Evolutionary conservation across 495 filamentous ascomycete species (phyloP).

Genomic region (Neurospora discreta): DNA sequence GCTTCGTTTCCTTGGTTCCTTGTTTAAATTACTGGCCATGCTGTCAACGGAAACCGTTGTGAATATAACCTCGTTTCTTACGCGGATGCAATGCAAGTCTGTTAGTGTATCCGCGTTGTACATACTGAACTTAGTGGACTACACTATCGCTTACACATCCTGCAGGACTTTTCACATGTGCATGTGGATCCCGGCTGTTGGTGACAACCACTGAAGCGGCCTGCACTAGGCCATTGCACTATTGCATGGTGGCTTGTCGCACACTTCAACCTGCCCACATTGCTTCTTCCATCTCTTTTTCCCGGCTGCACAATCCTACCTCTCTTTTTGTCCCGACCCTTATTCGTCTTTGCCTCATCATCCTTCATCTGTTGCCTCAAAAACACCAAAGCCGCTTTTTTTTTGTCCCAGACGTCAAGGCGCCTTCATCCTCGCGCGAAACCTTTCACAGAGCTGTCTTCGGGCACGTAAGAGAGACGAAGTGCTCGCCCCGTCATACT

Average conservation of each 20-base stretch:
- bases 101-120: background rate
- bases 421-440: too few species aligned
- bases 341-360: too few species aligned
- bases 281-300: too few species aligned
- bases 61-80: background rate
- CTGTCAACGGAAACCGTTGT: background rate
- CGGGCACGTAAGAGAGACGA: too few species aligned
- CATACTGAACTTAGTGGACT: rapidly evolving
- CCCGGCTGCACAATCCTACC: too few species aligned
- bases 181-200: background rate
- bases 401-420: too few species aligned
- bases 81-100: background rate
- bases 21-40: background rate
- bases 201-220: background rate
- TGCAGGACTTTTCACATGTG: background rate
- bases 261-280: background rate
- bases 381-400: too few species aligned
- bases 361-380: too few species aligned
- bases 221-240: background rate
- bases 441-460: too few species aligned
- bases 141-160: background rate
- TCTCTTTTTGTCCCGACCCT: too few species aligned
- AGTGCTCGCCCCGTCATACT: too few species aligned
- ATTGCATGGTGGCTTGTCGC: background rate
- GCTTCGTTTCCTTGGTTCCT: background rate